Base-by-base conservation (phyloP, 306 rosid genomes). In the Rubus parviflorus region DNA sequence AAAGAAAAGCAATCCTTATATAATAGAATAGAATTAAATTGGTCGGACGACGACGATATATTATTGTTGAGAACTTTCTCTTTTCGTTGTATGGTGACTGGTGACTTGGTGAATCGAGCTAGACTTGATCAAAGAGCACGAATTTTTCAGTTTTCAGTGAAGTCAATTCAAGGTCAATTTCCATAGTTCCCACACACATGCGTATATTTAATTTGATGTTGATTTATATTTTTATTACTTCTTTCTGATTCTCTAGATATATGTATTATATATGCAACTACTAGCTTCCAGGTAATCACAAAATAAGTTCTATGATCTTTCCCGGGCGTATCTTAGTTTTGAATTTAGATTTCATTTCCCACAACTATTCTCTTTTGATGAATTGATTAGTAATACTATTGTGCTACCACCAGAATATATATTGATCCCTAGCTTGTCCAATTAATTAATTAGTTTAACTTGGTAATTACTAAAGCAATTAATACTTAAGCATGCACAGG, bases 21-120 rank as follows among this genome's bases (percentile, higher is more conserved):
- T 30, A 30, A 30, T 30, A 30, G 35, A 30, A 30, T 30, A 30
- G 1, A 30, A 30, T 1, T 30, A 30, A 0, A 25, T 25, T 46
- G 54, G 73, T 47, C 38, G 1, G 56, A 6, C 73, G 16, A 25
- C 38, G 23, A 40, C 13, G 22, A 49, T 52, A 16, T 17, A 16
- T 19, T 52, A 4, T 10, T 68, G 64, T 43, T 54, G 46, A 68
- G 75, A 25, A 77, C 19, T 70, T 77, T 69, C 62, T 22, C 57
- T 19, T 56, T 17, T 25, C 20, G 35, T 68, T 56, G 25, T 37
- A 23, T 37, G 56, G 68, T 57, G 71, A 66, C 49, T 37, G 56
- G 68, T 57, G 71, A 66, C 49, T 17, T 51, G 56, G 56, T 30
- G 35, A 30, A 30, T 30, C 35, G 15, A 51, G n/a, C 56, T 7